Evolutionary conservation across 164 flowering plant genomes (phyloP).

Genomic region (Stephania japonica): DNA sequence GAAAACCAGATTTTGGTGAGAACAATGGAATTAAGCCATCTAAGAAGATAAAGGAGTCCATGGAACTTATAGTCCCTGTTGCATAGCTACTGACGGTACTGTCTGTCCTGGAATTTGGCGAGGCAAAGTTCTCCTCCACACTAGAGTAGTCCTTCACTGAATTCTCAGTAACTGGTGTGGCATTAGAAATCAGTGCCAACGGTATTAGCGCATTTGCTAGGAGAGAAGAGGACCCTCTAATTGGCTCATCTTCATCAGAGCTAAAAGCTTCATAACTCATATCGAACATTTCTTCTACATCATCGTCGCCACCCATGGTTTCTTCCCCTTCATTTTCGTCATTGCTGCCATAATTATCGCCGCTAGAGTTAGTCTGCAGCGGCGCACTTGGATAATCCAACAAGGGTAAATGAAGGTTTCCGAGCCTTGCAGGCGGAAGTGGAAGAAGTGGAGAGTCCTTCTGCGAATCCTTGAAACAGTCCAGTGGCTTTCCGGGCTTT

Average conservation of each 20-base stretch:
- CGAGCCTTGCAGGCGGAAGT: slow-evolving; percentile 19
- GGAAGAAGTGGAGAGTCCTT: slow-evolving; percentile 4
- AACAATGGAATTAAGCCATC: slow-evolving; percentile 60
- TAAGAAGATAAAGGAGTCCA: slow-evolving; percentile 41
- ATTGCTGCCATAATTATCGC: not conserved
- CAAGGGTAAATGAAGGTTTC: slow-evolving; percentile 16
- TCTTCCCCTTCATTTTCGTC: slow-evolving; percentile 4
- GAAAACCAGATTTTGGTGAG: slow-evolving; percentile 39
- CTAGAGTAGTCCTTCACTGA: slow-evolving; percentile 5
- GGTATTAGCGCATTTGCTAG: slow-evolving; percentile 36
- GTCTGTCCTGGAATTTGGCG: slow-evolving; percentile 37
- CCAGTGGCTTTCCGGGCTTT: slow-evolving; percentile 60
- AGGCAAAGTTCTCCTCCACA: slow-evolving; percentile 21
- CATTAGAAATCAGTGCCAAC: slow-evolving; percentile 23
- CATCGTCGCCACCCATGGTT: slow-evolving; percentile 5
- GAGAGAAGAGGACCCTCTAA: slow-evolving; percentile 34
- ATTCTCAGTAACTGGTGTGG: slow-evolving; percentile 30
- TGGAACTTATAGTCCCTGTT: slow-evolving; percentile 40
- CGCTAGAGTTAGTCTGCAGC: not conserved
- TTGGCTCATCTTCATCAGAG: slow-evolving; percentile 29
- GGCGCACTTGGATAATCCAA: slow-evolving; percentile 11
- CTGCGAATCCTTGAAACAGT: slow-evolving; percentile 17
- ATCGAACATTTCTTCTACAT: slow-evolving; percentile 22
- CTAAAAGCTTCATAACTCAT: slow-evolving; percentile 32
- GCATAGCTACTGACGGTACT: slow-evolving; percentile 40